Evolutionary conservation across 2,329 filamentous ascomycete species (phyloP), one percentile per base, ranked within the genome.

Genomic region (Nothomitra cinnamomea): DNA sequence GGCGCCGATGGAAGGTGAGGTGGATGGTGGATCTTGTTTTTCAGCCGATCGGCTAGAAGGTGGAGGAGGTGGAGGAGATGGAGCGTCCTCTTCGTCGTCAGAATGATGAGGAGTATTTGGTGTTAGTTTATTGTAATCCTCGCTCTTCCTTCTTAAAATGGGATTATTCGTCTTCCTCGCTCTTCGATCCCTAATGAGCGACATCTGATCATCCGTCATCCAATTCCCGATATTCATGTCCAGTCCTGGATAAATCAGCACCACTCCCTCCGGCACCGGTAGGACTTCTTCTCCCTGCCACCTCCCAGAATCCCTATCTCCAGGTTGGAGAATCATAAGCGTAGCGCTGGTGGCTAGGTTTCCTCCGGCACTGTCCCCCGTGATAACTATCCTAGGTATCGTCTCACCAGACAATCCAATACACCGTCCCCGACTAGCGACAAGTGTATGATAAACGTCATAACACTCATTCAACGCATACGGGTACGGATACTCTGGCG

Each of bases 161-260:
- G 79, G 77, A 55, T 77, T 76, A 62, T 95, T 95, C 1, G 82
- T 87, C 60, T 82, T 82, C 22, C 87, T 78, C 64, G 82, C 81
- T 55, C 80, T 78, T 10, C 87, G 80, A 58, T 95, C 89, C 58
- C 87, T 82, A 58, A 98, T 94, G 56, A 98, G 70, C 0, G 87
- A 80, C 87, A 96, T 94, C 65, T 98, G 89, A 66, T 96, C 90
- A 61, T 96, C 90, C 0, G 87, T 89, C 89, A 98, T 96, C 92
- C 92, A 98, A 66, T 89, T 95, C 38, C 87, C 87, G 59, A 96
- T 96, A 62, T 94, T 95, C 85, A 96, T 88, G 62, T 96, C 92
- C 56, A 98, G 70, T 0, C 83, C 82, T 0, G 92, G 92, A 62
- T 98, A 98, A 55, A 94, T 81, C 50, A 95, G 74, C 0, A 96